These are phyloP conservation scores for Chlamydomonas schloesseri DNA, from an alignment of 139 green algal genomes.

Conservation along the genomic window DNA sequence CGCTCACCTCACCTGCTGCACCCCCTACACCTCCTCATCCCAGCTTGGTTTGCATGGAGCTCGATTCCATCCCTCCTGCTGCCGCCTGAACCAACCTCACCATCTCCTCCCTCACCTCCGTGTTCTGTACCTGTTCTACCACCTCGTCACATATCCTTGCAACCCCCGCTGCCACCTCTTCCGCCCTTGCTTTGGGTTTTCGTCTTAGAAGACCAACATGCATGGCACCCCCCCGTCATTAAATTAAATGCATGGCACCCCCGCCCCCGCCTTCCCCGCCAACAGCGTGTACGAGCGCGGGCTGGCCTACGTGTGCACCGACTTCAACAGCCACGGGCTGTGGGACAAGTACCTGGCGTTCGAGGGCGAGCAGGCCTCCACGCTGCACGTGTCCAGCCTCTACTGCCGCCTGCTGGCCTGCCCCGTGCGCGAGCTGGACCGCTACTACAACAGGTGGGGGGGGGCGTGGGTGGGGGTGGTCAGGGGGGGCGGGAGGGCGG, in stretches of 20 bases:
- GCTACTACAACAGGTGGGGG: conserved; percentile 67
- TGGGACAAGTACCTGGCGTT: conserved; percentile 88
- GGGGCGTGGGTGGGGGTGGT: background rate
- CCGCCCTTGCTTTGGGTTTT: too few relatives aligned
- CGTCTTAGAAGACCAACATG: too few relatives aligned
- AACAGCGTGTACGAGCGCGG: conserved; percentile 84
- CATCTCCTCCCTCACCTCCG: too few relatives aligned
- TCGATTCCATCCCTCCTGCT: too few relatives aligned
- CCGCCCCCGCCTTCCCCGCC: background rate
- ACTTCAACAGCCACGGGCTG: conserved; percentile 76
- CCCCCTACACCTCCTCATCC: too few relatives aligned
- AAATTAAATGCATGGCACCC: background rate
- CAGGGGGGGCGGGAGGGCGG: background rate
- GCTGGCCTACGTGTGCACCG: conserved; percentile 67
- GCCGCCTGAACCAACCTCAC: too few relatives aligned
- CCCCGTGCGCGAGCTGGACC: conserved; percentile 77
- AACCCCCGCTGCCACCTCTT: too few relatives aligned
- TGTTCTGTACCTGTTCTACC: too few relatives aligned
- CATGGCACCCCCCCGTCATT: too few relatives aligned
- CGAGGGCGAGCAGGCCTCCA: conserved; percentile 23
- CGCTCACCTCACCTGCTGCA: too few relatives aligned
- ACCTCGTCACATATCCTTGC: too few relatives aligned
- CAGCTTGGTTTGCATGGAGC: too few relatives aligned
- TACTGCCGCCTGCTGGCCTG: conserved; percentile 74
- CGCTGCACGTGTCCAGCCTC: conserved; percentile 58